Conservation (phyloP, 2,329 filamentous ascomycete genomes). For the Fusarium liriodendri region DNA sequence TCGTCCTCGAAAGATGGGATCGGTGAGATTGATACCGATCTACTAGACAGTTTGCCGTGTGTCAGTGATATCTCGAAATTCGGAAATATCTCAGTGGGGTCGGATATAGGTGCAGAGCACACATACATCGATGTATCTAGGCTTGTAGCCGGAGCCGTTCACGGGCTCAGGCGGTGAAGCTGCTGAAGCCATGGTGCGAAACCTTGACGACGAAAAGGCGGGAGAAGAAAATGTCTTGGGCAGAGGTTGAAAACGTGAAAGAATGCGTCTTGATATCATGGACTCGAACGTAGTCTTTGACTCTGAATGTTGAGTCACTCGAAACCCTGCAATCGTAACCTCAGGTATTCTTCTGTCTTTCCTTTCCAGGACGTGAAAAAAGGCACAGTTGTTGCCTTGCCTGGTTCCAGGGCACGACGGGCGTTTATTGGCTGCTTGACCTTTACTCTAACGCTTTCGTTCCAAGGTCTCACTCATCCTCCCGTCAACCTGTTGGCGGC, state of each 20-base stretch:
- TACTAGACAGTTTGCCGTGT: conserved; percentile 47
- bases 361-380: not conserved
- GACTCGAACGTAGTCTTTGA: conserved; percentile 10
- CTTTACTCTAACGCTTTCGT: conserved; percentile 19
- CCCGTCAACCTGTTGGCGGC: conserved; percentile 29
- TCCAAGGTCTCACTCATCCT: conserved; percentile 30
- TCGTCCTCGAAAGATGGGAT: conserved; percentile 86
- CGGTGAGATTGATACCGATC: conserved; percentile 96
- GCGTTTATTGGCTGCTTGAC: conserved; percentile 33
- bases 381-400: not conserved
- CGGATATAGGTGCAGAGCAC: conserved; percentile 31
- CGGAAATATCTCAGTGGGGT: conserved; percentile 13
- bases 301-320: conserved; percentile 27
- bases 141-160: conserved; percentile 46
- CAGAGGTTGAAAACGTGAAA: conserved; percentile 21
- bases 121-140: conserved; percentile 72
- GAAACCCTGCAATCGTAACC: conserved; percentile 13
- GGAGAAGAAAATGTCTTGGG: conserved; percentile 9
- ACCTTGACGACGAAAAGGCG: conserved; percentile 9
- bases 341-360: conserved; percentile 7
- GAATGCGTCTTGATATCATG: conserved; percentile 39
- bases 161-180: conserved; percentile 32
- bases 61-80: conserved; percentile 28
- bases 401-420: not conserved
- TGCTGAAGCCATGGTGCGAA: conserved; percentile 45